Evolutionary conservation across 2,329 filamentous ascomycete genomes (phyloP).

Genomic region (Arthrobotrys sphaeroides): DNA sequence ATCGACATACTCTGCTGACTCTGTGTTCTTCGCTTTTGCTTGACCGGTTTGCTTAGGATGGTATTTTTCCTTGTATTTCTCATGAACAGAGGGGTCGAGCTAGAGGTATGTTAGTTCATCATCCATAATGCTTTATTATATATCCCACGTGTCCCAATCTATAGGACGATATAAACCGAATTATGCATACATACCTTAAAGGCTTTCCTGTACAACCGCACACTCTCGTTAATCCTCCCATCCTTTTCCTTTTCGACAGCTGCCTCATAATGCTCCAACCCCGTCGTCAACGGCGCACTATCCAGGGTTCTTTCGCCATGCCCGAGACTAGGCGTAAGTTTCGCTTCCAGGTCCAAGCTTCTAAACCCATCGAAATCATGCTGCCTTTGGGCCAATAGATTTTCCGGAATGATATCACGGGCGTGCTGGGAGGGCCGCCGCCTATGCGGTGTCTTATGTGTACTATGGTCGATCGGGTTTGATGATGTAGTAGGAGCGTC

Average conservation of each 20-base stretch:
- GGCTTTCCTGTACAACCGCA: slow-evolving; percentile 86
- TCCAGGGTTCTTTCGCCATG: slow-evolving; percentile 31
- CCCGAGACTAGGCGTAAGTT: slow-evolving; percentile 18
- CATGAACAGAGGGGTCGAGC: slow-evolving; percentile 86
- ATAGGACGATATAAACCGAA: neutral
- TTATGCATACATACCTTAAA: slow-evolving; percentile 73
- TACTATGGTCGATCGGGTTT: slow-evolving; percentile 54
- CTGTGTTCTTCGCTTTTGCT: slow-evolving; percentile 28
- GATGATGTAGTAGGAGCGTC: slow-evolving; percentile 60
- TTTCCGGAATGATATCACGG: slow-evolving; percentile 19
- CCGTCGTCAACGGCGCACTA: slow-evolving; percentile 65
- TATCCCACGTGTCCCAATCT: neutral
- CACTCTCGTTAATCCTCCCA: slow-evolving; percentile 86
- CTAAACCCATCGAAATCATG: slow-evolving; percentile 33
- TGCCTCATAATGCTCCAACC: slow-evolving; percentile 89
- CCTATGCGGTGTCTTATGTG: slow-evolving; percentile 39
- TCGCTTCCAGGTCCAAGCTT: slow-evolving; percentile 36
- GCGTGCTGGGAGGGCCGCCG: slow-evolving; percentile 27
- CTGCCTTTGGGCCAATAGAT: slow-evolving; percentile 8
- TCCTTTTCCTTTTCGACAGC: slow-evolving; percentile 87
- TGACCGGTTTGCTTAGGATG: slow-evolving; percentile 68
- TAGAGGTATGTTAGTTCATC: slow-evolving; percentile 60
- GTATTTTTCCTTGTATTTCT: slow-evolving; percentile 88
- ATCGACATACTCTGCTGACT: slow-evolving; percentile 56
- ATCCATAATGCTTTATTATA: neutral